Base-by-base conservation (phyloP, 768 basidiomycete species). In the Lactifluus subvellereus region DNA sequence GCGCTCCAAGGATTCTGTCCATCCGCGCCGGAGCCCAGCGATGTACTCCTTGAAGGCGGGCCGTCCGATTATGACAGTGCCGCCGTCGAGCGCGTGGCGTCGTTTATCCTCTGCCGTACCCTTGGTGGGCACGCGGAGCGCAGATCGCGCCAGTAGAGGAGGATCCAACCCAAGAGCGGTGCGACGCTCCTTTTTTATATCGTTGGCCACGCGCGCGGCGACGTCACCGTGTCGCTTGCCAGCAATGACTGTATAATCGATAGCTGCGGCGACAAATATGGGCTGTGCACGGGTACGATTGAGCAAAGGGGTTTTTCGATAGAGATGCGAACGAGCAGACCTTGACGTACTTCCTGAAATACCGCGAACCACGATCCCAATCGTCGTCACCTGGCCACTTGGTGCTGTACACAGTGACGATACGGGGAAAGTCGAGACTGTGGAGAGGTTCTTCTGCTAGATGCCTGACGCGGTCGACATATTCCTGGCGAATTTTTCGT, bases 341-440 rank as follows among this genome's bases (percentile, higher is more conserved):
- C 89, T 97, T 96, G 78, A 98, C 85, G 76, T 97, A 98, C 80
- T 91, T 93, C 74, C 91, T 88, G 79, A 98, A 98, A 78, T 93
- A 92, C 76, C 80, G 86, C 73, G 91, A 77, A 60, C 86, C 82
- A 62, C 89, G 83, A 72, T 94, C 86, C 66, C 87, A 85, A 72
- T 98, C 94, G 69, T 95, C 92, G 73, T 99, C 97, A 32, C 90
- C 94, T 0, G 95, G 95, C 86, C 94, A 97, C 74, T 90, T 91
- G 32, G 84, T 82, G 38, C 88, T 92, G 69, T 91, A 92, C 20
- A 98, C 94, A 8, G 80, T 87, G 61, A 97, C 86, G 71, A 86
- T 90, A 38, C 94, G 83, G 5, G 89, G 84, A 55, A 80, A 75
- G 20, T 85, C 91, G 67, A 86, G 72, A 9, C 83, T 80, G 60